Evolutionary conservation across 441 rosid species (phyloP).

Genomic region (Codiaeum variegatum): DNA sequence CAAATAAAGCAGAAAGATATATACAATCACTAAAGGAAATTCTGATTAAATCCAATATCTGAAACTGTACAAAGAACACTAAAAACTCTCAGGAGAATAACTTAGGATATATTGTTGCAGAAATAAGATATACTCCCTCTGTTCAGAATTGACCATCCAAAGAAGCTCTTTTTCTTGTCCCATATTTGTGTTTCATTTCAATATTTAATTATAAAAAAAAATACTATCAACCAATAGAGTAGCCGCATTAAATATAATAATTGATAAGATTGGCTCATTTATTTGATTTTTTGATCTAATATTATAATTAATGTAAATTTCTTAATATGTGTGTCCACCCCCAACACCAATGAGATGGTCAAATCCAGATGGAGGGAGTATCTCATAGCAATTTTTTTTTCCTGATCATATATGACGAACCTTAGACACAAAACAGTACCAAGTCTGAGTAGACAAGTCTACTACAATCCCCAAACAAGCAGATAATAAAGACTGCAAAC

Average conservation of each 20-base stretch:
- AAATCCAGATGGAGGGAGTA: too few species aligned
- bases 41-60: neutral
- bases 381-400: neutral
- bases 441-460: neutral
- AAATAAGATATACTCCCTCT: constrained; percentile 1
- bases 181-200: too few species aligned
- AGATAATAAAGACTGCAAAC: neutral
- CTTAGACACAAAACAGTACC: neutral
- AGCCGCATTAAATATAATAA: too few species aligned
- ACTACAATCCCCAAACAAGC: constrained; percentile 5
- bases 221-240: too few species aligned
- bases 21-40: neutral
- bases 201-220: too few species aligned
- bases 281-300: too few species aligned
- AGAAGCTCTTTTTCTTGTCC: too few species aligned
- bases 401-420: neutral
- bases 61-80: neutral
- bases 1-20: neutral
- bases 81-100: constrained; percentile 2
- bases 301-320: too few species aligned
- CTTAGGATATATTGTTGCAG: neutral
- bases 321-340: too few species aligned
- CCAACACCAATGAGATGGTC: too few species aligned
- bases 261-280: too few species aligned
- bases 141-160: too few species aligned